Conservation (phyloP, 208 protist species). For the Vickermania spadyakhi region DNA sequence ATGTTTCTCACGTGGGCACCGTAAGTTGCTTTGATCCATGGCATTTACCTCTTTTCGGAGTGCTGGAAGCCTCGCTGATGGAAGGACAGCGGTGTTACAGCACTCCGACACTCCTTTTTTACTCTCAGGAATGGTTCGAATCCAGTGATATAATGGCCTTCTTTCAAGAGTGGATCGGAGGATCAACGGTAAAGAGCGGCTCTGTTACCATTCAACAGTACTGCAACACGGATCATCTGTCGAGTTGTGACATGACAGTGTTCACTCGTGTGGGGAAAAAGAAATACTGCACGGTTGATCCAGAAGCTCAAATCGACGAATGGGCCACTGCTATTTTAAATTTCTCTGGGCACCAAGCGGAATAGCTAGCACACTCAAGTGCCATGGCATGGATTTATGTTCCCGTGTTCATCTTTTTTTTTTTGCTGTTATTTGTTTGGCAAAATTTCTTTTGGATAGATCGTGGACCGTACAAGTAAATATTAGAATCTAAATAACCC, state of each 20-base stretch:
- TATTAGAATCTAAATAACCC: too few species aligned
- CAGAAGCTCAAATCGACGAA: neutral
- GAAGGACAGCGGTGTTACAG: slow-evolving; percentile 1
- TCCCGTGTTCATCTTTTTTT: too few species aligned
- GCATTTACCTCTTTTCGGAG: slow-evolving; percentile 33
- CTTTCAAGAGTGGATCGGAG: too few species aligned
- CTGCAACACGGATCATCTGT: neutral
- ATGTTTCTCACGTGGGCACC: slow-evolving; percentile 3
- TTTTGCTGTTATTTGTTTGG: too few species aligned
- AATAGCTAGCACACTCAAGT: too few species aligned
- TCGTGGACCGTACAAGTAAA: too few species aligned
- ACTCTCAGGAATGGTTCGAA: neutral
- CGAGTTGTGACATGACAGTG: neutral
- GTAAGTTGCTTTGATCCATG: slow-evolving; percentile 66
- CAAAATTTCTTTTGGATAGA: too few species aligned
- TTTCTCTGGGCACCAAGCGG: neutral
- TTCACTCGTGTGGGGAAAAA: neutral
- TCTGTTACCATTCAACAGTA: neutral
- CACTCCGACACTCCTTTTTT: slow-evolving; percentile 1
- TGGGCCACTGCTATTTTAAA: neutral
- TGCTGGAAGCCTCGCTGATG: slow-evolving; percentile 35
- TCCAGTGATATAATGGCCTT: too few species aligned
- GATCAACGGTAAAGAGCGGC: too few species aligned
- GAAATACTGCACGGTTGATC: neutral
- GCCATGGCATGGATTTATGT: too few species aligned